phyloP scores from a whole-genome alignment of 192 early-diverging fungal species.

The Coemansia pectinata region DNA sequence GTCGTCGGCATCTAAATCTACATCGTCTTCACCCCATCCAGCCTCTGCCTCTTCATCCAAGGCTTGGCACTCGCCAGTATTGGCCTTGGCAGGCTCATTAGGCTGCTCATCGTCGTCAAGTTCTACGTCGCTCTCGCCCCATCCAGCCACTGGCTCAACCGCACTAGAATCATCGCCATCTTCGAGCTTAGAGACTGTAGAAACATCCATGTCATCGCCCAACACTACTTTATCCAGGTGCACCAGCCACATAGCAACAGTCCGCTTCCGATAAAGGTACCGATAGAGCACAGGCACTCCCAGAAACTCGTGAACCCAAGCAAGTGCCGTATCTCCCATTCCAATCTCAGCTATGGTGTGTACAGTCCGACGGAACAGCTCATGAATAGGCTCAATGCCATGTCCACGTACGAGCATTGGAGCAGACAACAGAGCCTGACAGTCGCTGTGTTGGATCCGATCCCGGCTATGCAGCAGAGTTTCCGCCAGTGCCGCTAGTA shows the following conservation, averaged over 20 bases:
- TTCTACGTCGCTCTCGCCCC: constrained; percentile 1
- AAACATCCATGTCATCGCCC: background rate
- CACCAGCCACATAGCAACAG: constrained; percentile 13
- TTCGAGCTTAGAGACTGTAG: background rate
- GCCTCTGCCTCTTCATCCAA: background rate
- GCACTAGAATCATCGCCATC: background rate
- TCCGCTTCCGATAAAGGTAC: background rate
- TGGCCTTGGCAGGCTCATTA: too few species aligned
- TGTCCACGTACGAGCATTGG: too few species aligned
- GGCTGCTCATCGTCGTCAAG: background rate
- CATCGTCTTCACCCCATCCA: constrained; percentile 9
- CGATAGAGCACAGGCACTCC: constrained; percentile 12
- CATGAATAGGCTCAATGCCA: constrained; percentile 9
- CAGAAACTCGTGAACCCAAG: constrained; percentile 32
- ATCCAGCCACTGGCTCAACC: background rate
- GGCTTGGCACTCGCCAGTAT: constrained; percentile 2
- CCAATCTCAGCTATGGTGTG: constrained; percentile 19
- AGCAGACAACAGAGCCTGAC: background rate
- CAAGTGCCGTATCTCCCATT: constrained; percentile 16
- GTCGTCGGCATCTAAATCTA: constrained; percentile 25
- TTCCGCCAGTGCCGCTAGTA: constrained; percentile 14
- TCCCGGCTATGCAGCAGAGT: constrained; percentile 3
- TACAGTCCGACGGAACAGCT: constrained; percentile 25
- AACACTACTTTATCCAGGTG: constrained; percentile 28
- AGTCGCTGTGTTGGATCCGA: background rate